These are phyloP conservation scores for Stachybotrys echinatus DNA, from an alignment of 2,329 filamentous ascomycete genomes.

Conservation along the genomic window DNA sequence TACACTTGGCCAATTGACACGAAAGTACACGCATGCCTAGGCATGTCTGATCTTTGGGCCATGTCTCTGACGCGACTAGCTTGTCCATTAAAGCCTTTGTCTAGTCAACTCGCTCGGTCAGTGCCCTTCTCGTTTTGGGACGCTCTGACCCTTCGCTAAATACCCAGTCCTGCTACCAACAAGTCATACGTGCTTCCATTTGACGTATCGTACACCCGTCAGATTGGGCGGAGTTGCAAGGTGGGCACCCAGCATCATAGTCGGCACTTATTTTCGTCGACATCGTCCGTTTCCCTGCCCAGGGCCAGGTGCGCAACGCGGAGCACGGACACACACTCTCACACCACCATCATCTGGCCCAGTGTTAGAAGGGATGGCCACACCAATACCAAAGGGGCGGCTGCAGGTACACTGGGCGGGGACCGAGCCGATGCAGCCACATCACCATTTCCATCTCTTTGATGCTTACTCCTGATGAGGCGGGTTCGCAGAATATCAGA, in stretches of 20 bases:
- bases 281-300: background rate
- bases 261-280: background rate
- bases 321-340: background rate
- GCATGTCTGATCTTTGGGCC: background rate
- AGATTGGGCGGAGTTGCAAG: background rate
- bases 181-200: too few relatives aligned
- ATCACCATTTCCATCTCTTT: too few relatives aligned
- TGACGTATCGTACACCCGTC: background rate
- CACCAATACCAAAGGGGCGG: too few relatives aligned
- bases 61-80: background rate
- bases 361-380: too few relatives aligned
- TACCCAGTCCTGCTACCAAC: too few relatives aligned
- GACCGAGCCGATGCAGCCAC: background rate
- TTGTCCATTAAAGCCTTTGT: background rate
- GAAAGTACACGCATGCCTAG: background rate
- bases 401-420: background rate
- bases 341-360: too few relatives aligned
- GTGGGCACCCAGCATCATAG: background rate
- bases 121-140: background rate
- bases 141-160: background rate
- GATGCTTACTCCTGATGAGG: background rate
- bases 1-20: too few relatives aligned
- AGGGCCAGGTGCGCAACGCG: background rate
- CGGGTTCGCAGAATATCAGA: background rate
- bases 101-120: background rate